Evolutionary conservation across 371 early-diverging fungal species (phyloP).

Genomic region (Lichtheimia hyalospora): DNA sequence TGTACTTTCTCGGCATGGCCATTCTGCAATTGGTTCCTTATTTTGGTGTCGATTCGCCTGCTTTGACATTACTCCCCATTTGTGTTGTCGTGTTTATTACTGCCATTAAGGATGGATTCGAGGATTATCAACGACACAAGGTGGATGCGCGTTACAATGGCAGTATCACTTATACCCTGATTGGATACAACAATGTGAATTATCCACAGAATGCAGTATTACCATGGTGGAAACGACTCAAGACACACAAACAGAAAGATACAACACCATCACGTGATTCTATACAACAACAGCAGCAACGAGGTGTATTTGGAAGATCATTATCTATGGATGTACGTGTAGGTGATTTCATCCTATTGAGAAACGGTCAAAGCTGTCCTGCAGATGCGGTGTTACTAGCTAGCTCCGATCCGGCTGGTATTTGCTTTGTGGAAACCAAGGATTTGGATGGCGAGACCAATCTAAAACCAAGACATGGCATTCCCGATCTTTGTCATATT

Average conservation of each 20-base stretch:
- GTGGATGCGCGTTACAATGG: constrained; percentile 89
- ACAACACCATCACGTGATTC: not conserved
- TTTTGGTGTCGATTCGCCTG: constrained; percentile 72
- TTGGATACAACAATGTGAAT: constrained; percentile 79
- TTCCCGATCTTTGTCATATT: constrained; percentile 64
- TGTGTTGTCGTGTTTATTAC: constrained; percentile 84
- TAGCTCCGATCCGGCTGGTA: constrained; percentile 69
- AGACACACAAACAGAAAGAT: not conserved
- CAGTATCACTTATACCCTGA: constrained; percentile 67
- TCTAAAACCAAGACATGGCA: constrained; percentile 75
- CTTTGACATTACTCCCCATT: constrained; percentile 88
- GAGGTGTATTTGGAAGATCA: constrained; percentile 28
- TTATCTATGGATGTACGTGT: constrained; percentile 73
- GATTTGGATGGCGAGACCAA: constrained; percentile 97
- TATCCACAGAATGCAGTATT: constrained; percentile 23
- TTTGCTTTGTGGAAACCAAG: constrained; percentile 92
- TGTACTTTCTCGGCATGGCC: constrained; percentile 95
- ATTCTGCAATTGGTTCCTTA: constrained; percentile 85
- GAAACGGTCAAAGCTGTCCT: constrained; percentile 85
- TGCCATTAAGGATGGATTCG: constrained; percentile 94
- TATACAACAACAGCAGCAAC: not conserved
- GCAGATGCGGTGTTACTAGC: constrained; percentile 88
- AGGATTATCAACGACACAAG: constrained; percentile 93
- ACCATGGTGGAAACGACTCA: constrained; percentile 3
- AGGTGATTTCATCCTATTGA: constrained; percentile 88